Evolutionary conservation across 2,329 filamentous ascomycete species (phyloP).

Genomic region (Sphaerulina populicola): DNA sequence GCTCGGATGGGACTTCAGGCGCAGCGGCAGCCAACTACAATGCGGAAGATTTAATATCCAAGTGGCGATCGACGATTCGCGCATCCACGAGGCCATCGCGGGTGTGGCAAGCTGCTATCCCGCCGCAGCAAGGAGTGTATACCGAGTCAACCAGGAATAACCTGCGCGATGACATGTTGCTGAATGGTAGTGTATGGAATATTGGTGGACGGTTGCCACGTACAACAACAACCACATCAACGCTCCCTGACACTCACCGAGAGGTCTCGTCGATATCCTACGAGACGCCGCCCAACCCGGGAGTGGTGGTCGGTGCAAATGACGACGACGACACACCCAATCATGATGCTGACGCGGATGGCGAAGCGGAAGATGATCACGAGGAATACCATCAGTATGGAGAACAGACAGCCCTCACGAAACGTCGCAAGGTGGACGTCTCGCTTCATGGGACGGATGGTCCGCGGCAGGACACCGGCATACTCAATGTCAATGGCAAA

Average conservation of each 20-base stretch:
- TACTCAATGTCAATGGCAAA: slow-evolving; percentile 2
- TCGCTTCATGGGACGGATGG: not conserved
- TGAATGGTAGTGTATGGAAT: slow-evolving; percentile 25
- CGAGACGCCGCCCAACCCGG: slow-evolving; percentile 28
- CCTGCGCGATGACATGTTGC: slow-evolving; percentile 22
- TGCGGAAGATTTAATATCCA: slow-evolving; percentile 24
- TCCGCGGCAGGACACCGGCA: not conserved
- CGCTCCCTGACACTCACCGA: slow-evolving; percentile 4
- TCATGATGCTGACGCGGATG: slow-evolving; percentile 18
- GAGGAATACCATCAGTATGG: slow-evolving; percentile 9
- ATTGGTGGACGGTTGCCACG: slow-evolving; percentile 25
- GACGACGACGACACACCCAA: slow-evolving; percentile 14
- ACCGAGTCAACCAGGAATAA: slow-evolving; percentile 5
- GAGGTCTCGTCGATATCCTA: slow-evolving; percentile 17
- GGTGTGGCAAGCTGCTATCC: not conserved
- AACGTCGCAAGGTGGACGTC: slow-evolving; percentile 11
- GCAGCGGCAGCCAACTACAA: slow-evolving; percentile 24
- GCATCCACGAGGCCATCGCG: slow-evolving; percentile 17
- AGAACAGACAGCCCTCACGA: slow-evolving; percentile 14
- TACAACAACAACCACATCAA: not conserved
- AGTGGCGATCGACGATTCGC: slow-evolving; percentile 26
- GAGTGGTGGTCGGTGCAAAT: slow-evolving; percentile 22
- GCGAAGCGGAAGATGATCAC: slow-evolving; percentile 16
- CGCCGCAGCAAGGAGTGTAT: slow-evolving; percentile 1
- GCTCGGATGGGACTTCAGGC: slow-evolving; percentile 9